These are phyloP conservation scores for Pilobolus umbonatus DNA, from an alignment of 192 early-diverging fungal genomes.

Conservation along the genomic window DNA sequence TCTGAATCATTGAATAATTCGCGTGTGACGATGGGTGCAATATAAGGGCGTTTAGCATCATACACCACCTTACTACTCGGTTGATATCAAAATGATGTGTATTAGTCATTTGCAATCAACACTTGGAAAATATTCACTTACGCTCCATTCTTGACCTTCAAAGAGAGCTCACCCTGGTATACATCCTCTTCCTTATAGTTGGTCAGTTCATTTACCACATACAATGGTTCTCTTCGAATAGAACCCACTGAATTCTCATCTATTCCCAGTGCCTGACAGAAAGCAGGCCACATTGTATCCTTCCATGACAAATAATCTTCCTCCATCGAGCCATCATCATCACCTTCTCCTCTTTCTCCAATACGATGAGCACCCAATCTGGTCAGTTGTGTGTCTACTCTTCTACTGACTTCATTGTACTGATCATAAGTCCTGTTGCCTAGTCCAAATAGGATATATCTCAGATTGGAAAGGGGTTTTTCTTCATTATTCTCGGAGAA, in stretches of 20 bases:
- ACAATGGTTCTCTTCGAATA: constrained; percentile 28
- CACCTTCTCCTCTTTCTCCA: constrained; percentile 85
- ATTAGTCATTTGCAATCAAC: constrained; percentile 1
- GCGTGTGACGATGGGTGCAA: constrained; percentile 62
- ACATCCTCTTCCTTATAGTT: constrained; percentile 32
- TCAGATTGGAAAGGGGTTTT: constrained; percentile 45
- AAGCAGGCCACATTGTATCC: constrained; percentile 71
- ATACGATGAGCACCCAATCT: constrained; percentile 78
- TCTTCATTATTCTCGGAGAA: constrained; percentile 57
- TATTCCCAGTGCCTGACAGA: constrained; percentile 71
- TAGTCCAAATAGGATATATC: constrained; percentile 74
- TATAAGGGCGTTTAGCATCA: constrained; percentile 86
- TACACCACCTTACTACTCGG: constrained; percentile 47
- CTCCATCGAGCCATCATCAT: constrained; percentile 93
- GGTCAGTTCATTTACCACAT: constrained; percentile 48
- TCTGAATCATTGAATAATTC: constrained; percentile 67
- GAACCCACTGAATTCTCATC: constrained; percentile 36
- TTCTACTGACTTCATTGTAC: constrained; percentile 80
- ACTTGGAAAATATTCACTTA: constrained; percentile 2
- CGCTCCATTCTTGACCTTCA: constrained; percentile 23
- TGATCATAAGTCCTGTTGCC: constrained; percentile 90
- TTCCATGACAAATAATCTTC: constrained; percentile 97
- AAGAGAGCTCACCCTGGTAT: constrained; percentile 47
- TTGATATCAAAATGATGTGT: background rate
- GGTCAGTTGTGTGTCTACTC: constrained; percentile 60